phyloP scores from a whole-genome alignment of 169 alveolate species.

The Plasmodium malariae region DNA sequence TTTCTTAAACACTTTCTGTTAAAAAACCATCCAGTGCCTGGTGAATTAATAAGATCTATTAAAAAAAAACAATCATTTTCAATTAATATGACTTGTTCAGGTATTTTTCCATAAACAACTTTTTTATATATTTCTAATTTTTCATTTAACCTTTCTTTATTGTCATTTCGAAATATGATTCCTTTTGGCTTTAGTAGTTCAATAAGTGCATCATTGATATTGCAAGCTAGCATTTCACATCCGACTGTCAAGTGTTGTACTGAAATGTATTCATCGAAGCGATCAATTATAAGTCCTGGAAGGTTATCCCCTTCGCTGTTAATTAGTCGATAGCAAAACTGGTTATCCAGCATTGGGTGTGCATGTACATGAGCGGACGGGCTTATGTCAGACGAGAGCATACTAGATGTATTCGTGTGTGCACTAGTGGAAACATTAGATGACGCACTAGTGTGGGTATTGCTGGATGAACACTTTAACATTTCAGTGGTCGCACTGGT shows the following conservation, averaged over 20 bases:
- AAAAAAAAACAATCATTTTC: slow-evolving; percentile 60
- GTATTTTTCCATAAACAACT: slow-evolving; percentile 38
- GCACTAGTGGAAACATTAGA: not conserved
- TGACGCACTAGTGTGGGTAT: not conserved
- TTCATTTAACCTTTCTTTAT: slow-evolving; percentile 73
- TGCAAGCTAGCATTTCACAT: slow-evolving; percentile 52
- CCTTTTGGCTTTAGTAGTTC: slow-evolving; percentile 69
- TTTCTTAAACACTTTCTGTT: slow-evolving; percentile 51
- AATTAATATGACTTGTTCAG: slow-evolving; percentile 61
- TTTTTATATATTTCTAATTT: slow-evolving; percentile 67
- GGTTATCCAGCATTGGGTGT: not conserved
- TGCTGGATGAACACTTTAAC: not conserved
- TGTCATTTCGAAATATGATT: slow-evolving; percentile 67
- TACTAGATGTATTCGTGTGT: not conserved
- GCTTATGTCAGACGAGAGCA: not conserved
- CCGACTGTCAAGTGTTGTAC: slow-evolving; percentile 64
- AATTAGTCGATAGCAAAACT: slow-evolving; percentile 68
- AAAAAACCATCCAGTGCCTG: slow-evolving; percentile 72
- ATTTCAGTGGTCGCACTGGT: not conserved
- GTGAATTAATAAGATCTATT: slow-evolving; percentile 56
- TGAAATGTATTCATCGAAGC: slow-evolving; percentile 35
- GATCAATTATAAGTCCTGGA: slow-evolving; percentile 80
- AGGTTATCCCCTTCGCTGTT: slow-evolving; percentile 79
- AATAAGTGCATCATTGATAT: slow-evolving; percentile 55
- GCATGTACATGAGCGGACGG: not conserved